A percentile compares a stretch with the other conserved stretches of the same genome.
Evolutionary conservation across 2,329 filamentous ascomycete genomes (phyloP).

Genomic region (Helicocarpus griseus): DNA sequence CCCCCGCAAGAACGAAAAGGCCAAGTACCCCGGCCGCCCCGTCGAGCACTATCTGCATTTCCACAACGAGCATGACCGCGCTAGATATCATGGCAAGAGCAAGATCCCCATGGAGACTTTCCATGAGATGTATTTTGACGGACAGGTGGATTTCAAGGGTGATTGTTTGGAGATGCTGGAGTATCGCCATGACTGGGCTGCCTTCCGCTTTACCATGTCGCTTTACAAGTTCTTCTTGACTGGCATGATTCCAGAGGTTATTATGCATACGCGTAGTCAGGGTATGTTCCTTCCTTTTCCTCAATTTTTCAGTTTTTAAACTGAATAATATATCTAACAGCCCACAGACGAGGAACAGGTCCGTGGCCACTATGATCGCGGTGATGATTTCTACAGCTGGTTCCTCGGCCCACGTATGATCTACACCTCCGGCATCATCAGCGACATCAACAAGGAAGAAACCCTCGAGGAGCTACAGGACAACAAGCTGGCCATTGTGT

Average conservation of each 20-base stretch:
- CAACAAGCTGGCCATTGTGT: conserved; percentile 91
- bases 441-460: conserved; percentile 79
- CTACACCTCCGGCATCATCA: conserved; percentile 92
- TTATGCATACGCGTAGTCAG: conserved; percentile 87
- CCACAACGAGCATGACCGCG: conserved; percentile 37
- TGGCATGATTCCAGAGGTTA: conserved; percentile 77
- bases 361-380: conserved; percentile 92
- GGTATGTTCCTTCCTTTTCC: conserved; percentile 39
- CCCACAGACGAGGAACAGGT: conserved; percentile 89
- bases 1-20: conserved; percentile 89
- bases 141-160: conserved; percentile 89
- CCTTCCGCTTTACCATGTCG: conserved; percentile 77
- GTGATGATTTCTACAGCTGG: conserved; percentile 97
- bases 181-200: conserved; percentile 95
- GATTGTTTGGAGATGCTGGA: conserved; percentile 83
- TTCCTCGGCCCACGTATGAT: conserved; percentile 98
- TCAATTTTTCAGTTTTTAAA: neutral
- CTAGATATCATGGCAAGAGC: conserved; percentile 40
- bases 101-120: conserved; percentile 63
- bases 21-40: conserved; percentile 70
- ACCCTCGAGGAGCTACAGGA: conserved; percentile 91
- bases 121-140: conserved; percentile 96
- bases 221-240: conserved; percentile 84
- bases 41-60: conserved; percentile 71
- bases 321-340: conserved; percentile 11